Conservation (phyloP, 202 grass and related monocot species). For the Digitaria exilis region DNA sequence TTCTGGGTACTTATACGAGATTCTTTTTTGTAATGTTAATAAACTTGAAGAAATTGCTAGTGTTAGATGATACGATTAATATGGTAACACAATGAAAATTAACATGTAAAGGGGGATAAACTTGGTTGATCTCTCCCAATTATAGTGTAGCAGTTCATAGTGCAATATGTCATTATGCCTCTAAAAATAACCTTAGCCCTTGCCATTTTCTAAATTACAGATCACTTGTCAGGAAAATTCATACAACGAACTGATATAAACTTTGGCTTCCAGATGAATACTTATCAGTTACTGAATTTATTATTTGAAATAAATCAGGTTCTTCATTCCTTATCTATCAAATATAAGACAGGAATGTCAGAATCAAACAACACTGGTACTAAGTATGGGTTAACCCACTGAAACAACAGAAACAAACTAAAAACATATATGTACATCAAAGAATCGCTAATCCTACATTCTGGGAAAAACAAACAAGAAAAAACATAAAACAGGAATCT, state of each 20-base stretch:
- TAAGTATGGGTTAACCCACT: neutral
- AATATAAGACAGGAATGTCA: neutral
- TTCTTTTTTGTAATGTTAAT: neutral
- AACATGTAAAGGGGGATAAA: neutral
- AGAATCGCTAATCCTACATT: constrained; percentile 11
- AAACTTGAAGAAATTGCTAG: neutral
- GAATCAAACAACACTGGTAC: neutral
- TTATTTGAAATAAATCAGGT: neutral
- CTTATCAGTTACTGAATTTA: neutral
- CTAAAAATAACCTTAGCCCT: neutral
- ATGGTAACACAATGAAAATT: neutral
- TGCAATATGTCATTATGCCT: neutral
- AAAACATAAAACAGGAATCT: constrained; percentile 2
- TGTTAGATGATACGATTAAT: neutral
- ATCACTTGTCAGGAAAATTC: neutral
- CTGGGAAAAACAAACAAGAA: neutral
- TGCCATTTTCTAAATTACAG: neutral
- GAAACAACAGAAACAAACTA: neutral
- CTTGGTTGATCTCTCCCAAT: neutral
- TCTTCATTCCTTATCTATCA: constrained; percentile 33
- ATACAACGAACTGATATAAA: neutral
- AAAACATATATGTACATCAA: constrained; percentile 18
- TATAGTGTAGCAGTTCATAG: neutral
- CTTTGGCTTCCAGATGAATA: neutral
- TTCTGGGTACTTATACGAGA: neutral